A percentile compares a stretch with the other conserved stretches of the same genome.
These are phyloP conservation scores for Torulaspora delbrueckii DNA, from an alignment of 805 yeast species.

Conservation along the genomic window DNA sequence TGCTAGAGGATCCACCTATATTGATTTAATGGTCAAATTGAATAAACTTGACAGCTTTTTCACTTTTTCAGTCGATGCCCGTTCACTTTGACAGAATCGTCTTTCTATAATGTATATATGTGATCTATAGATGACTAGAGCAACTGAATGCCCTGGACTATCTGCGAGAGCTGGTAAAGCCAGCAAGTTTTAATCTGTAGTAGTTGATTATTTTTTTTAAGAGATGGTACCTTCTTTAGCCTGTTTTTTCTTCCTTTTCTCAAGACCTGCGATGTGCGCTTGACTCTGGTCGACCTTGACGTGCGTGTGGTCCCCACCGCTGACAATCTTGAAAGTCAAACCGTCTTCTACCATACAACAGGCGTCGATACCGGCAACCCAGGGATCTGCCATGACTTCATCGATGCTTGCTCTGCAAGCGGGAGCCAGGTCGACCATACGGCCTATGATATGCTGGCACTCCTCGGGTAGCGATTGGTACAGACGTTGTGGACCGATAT, in stretches of 20 bases:
- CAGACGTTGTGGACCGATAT: constrained; percentile 67
- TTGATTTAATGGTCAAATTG: neutral
- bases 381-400: constrained; percentile 66
- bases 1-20: neutral
- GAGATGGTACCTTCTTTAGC: constrained; percentile 25
- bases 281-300: constrained; percentile 88
- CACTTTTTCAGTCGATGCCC: constrained; percentile 3
- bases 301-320: constrained; percentile 65
- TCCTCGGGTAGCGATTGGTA: constrained; percentile 67
- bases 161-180: neutral
- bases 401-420: constrained; percentile 80
- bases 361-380: constrained; percentile 61
- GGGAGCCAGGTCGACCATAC: constrained; percentile 81
- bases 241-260: constrained; percentile 60
- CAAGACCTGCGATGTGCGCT: constrained; percentile 92
- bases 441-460: constrained; percentile 58
- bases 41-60: neutral
- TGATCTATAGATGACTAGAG: neutral
- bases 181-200: neutral
- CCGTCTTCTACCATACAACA: constrained; percentile 53
- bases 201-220: neutral
- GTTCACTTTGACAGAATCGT: neutral
- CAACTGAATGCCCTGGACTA: neutral
- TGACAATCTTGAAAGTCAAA: constrained; percentile 37
- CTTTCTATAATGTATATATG: constrained; percentile 1